Percentiles rank a stretch among this genome's conserved stretches.
Conservation (phyloP, 192 early-diverging fungal genomes). For the Oehlia diaphana region DNA sequence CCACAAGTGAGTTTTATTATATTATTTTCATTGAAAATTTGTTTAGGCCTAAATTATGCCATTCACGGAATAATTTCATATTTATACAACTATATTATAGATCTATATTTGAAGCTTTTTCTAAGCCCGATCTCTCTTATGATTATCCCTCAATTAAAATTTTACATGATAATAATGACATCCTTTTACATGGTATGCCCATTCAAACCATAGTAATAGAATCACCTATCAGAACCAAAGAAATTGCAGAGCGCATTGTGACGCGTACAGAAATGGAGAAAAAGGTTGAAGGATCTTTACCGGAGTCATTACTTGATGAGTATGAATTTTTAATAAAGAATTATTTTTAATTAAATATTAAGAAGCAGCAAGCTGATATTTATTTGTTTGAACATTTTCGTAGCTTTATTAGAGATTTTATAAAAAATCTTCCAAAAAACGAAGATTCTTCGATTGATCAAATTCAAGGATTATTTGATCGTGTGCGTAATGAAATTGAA, state of each 20-base stretch:
- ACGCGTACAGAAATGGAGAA: not conserved
- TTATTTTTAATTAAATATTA: not conserved
- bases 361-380: not conserved
- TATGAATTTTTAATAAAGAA: not conserved
- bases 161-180: not conserved
- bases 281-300: constrained; percentile 9
- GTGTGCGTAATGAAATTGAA: not conserved
- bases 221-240: constrained; percentile 7
- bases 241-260: constrained; percentile 2
- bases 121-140: constrained; percentile 1
- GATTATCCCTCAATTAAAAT: constrained; percentile 24
- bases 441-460: constrained; percentile 5
- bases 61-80: not conserved
- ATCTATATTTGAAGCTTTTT: constrained; percentile 17
- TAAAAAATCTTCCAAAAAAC: not conserved
- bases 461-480: constrained; percentile 22
- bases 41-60: not conserved
- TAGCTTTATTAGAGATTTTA: constrained; percentile 16
- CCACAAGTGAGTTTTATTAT: constrained; percentile 8
- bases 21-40: not conserved
- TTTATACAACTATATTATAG: not conserved
- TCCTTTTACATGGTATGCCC: constrained; percentile 17
- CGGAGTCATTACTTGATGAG: not conserved
- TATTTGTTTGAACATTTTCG: not conserved
- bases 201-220: constrained; percentile 24